These are phyloP conservation scores for Actinomucor elegans DNA, from an alignment of 371 early-diverging fungal genomes.

Conservation along the genomic window DNA sequence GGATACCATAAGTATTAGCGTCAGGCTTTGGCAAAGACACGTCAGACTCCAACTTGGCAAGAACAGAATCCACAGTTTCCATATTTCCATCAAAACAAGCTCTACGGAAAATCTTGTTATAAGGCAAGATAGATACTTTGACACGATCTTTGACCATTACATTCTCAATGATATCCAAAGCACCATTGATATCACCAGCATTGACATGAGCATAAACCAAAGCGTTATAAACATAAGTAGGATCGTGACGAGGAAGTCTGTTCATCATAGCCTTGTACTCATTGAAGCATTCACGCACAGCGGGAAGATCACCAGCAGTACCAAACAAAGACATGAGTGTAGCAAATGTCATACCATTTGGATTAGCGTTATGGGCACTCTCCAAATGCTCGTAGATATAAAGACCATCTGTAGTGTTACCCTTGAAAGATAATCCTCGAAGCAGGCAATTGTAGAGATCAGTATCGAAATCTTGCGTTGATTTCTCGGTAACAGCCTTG, in stretches of 20 bases:
- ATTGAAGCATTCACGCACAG: constrained; percentile 46
- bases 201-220: constrained; percentile 45
- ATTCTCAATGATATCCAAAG: constrained; percentile 42
- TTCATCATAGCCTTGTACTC: constrained; percentile 37
- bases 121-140: constrained; percentile 32
- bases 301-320: constrained; percentile 40
- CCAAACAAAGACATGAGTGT: constrained; percentile 49
- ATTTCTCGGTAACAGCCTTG: constrained; percentile 35
- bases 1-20: constrained; percentile 36
- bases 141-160: constrained; percentile 36
- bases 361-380: constrained; percentile 27
- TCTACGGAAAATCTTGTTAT: constrained; percentile 39
- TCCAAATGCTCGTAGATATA: constrained; percentile 54
- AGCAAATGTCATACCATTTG: constrained; percentile 44
- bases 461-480: constrained; percentile 40
- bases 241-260: constrained; percentile 30
- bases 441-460: constrained; percentile 47
- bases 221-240: constrained; percentile 42
- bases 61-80: constrained; percentile 24
- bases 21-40: constrained; percentile 34
- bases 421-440: constrained; percentile 34
- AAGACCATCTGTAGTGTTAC: constrained; percentile 44
- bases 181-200: constrained; percentile 39
- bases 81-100: constrained; percentile 32
- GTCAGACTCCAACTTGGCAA: constrained; percentile 25